Evolutionary conservation across 2,329 filamentous ascomycete species (phyloP), one percentile per base, ranked within the genome.

Genomic region (Ophiognomonia clavigignenti-juglandacearum): DNA sequence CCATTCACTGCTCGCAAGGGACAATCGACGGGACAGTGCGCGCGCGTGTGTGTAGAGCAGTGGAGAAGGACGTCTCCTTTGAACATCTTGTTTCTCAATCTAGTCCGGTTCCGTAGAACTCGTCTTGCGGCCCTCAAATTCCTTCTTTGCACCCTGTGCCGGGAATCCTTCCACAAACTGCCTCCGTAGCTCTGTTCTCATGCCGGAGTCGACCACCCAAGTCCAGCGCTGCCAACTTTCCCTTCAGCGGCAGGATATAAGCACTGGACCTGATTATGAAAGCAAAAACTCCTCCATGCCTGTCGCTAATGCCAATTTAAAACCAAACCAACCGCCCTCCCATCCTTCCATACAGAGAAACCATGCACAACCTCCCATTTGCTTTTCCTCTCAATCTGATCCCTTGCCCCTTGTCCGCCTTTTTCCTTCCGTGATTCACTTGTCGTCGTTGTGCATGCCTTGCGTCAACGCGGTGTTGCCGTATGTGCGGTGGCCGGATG

Each of bases 251-350:
- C 32, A 40, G 40, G 37, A 38, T 39, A 40, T 22, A 40, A 37
- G 20, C 22, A 35, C 41, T 36, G 31, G 39, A 26, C 45, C 24
- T 23, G 40, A 32, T 13, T 23, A 29, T 11, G 35, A 10, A 39
- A 48, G 42, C 46, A 45, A 39, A 45, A 26, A 51, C 39, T 40
- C 46, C 39, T 37, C 34, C 39, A 36, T 43, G 38, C 39, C 36
- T 37, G 35, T 46, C 39, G 50, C 46, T 52, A 44, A 49, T 49
- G 50, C 50, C 46, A 42, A 29, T 42, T n/a, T 8, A 43, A 49
- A 34, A 23, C 35, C n/a, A n/a, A 27, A 32, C 26, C 38, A 19
- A 32, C 35, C 26, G 29, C 37, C 42, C 19, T 44, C 23, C 16
- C 20, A 22, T 43, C 24, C 23, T 19, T 5, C 24, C 29, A 20